Evolutionary conservation across 2,329 filamentous ascomycete genomes (phyloP), one percentile per base, ranked within the genome.

Genomic region (Grosmannia penicillata): DNA sequence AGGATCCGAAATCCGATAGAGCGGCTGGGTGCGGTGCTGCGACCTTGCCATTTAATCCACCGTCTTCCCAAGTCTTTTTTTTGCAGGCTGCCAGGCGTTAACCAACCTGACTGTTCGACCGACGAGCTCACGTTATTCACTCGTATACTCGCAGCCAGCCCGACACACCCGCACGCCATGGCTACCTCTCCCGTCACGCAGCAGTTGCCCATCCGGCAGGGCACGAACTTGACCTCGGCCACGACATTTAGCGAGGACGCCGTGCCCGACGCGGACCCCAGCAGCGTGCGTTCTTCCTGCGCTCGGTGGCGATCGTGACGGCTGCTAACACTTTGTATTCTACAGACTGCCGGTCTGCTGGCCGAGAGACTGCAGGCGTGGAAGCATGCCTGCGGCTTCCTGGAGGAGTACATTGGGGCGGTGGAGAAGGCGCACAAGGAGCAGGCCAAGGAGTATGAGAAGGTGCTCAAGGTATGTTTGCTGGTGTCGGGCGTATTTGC

Each of bases 391-490:
- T 83, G 86, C 45, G 83, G 70, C 40, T 89, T 94, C 54, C 70
- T 98, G 34, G 86, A 96, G 60, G 85, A 93, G 37, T 98, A 95
- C 57, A 70, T 96, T 51, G 66, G 65, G 23, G 78, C 82, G 7
- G 83, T 86, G 4, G 86, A 94, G 58, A 95, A 89, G 68, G 68
- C 84, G 42, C 80, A 95, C 54, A 80, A 78, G 54, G 70, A 74
- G 10, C 81, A 94, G 49, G 77, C 84, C 39, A 96, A 94, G 65
- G 89, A 96, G 58, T 94, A 94, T 53, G 87, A 96, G 64, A 89
- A 83, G 61, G 78, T 91, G 9, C 62, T 96, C 52, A 98, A 96
- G 77, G 79, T 77, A 37, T 1, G 39, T 37, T n/a, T n/a, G n/a
- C n/a, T n/a, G n/a, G n/a, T n/a, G n/a, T n/a, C n/a, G n/a, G n/a